Base-by-base conservation (phyloP, 1,139 yeast species). In the Hyphopichia fennica region DNA sequence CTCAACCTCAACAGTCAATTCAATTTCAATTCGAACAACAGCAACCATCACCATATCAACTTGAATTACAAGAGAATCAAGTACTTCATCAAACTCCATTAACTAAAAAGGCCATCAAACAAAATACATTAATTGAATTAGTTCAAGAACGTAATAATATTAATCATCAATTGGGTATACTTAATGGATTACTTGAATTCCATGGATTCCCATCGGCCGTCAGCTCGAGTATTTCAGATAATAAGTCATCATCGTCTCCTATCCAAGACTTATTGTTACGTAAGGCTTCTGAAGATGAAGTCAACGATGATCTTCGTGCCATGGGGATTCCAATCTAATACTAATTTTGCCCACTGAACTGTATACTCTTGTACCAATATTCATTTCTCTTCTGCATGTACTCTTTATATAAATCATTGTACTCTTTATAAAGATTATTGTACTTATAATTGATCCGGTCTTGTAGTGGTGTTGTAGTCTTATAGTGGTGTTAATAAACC, bases 131-230 rank as follows among this genome's bases (percentile, higher is more conserved):
- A n/a, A 50, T 66, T 34, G 77, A 70, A 42, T 70, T 81, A 53
- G 78, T 80, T 4, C 69, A 70, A 44, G 79, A 82, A 47, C 65
- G 87, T 37, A 77, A 79, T 56, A 69, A 77, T 33, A 58, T 75
- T 31, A 77, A 77, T 53, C 72, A 73, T 42, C 84, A 86, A 57
- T 64, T 84, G 36, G 79, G 87, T 19, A 58, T 73, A 22, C 67
- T 85, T 48, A 71, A 77, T 42, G 86, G 86, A 4, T 63, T 86
- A 40, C 60, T 78, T 11, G 73, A 76, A 52, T 75, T 77, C 52
- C 73, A 78, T 46, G 89, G 90, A 8, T 76, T 84, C 46, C 90
- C 93, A 2, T 79, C 84, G n/a, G 86, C 88, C 0, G 75, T 84
- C 1, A 65, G 70, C 40, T 53, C 67, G 22, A 51, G 63, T 16